Evolutionary conservation across 495 filamentous ascomycete genomes (phyloP), one percentile per base, ranked within the genome.

Genomic region (Aspergillus hancockii): DNA sequence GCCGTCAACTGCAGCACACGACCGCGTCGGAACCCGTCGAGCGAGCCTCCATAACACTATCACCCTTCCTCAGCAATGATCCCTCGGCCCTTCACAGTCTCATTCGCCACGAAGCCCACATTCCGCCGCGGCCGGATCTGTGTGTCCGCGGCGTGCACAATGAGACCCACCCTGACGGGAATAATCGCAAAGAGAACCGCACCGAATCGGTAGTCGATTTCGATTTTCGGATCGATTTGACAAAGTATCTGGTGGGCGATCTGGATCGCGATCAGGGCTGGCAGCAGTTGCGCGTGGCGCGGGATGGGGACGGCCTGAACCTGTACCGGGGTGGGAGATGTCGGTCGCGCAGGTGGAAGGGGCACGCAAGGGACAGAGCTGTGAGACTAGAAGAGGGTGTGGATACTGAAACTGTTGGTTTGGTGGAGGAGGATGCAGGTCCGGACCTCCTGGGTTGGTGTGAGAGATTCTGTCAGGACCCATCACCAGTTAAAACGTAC

Each of bases 401-500:
- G 1, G 49, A 62, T 19, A 22, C 43, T 6, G 49, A 57, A 16
- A 57, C 16, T 21, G 63, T 57, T 19, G 55, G 51, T 3, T 34
- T 53, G 30, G 47, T 62, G 16, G 58, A 54, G 32, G 57, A 62
- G 9, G 55, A 68, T 34, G 59, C 46, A 2, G 52, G 34, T 5
- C 61, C 58, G 0, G 60, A 65, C 34, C 43, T 79, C 28, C 61
- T 61, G 52, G 55, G 67, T 21, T 79, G 77, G 77, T 78, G 75
- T 49, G 64, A 73, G 55, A 68, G 77, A 32, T 79, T 71, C 63
- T 76, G 73, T 50, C 34, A 46, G 4, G 77, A 79, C 52, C 65
- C 72, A 3, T 60, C 75, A 0, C 59, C 69, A 2, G 72, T 78
- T 22, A 79, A 78, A 59, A 77, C 75, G 75, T 79, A 70, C 46